Evolutionary conservation across 2,329 filamentous ascomycete genomes (phyloP).

Genomic region (Tympanopsis confertula): DNA sequence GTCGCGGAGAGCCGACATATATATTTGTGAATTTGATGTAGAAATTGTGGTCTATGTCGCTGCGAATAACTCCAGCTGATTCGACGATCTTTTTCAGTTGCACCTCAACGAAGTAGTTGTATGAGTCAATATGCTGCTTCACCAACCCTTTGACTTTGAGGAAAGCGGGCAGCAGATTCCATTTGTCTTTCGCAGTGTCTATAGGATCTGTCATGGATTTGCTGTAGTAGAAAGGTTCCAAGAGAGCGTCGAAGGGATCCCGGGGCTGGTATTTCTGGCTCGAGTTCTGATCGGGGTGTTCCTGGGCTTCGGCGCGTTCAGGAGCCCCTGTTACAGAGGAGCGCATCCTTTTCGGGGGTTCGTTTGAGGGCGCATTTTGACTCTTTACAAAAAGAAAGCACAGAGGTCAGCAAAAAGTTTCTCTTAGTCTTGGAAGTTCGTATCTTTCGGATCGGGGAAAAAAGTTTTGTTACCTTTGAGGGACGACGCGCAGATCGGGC

Average conservation of each 20-base stretch:
- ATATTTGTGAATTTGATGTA: constrained; percentile 71
- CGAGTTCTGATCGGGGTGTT: not conserved
- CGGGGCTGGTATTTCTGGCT: not conserved
- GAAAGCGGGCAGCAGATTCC: constrained; percentile 93
- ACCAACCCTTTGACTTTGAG: constrained; percentile 76
- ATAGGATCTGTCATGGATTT: constrained; percentile 57
- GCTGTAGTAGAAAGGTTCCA: constrained; percentile 58
- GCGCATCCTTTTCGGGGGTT: not conserved
- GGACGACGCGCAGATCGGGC: not conserved
- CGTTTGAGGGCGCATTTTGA: no score
- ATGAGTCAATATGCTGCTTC: constrained; percentile 74
- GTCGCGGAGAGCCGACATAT: constrained; percentile 70
- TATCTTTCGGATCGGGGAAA: not conserved
- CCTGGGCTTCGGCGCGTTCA: not conserved
- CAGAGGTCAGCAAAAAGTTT: not conserved
- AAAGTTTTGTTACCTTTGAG: not conserved
- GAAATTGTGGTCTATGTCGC: constrained; percentile 85
- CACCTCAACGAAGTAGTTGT: constrained; percentile 95
- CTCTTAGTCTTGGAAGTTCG: not conserved
- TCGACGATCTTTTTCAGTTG: constrained; percentile 95
- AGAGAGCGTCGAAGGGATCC: constrained; percentile 53
- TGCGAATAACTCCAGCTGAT: constrained; percentile 77
- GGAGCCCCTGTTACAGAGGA: not conserved
- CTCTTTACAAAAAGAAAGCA: no score
- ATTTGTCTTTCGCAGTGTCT: constrained; percentile 71